Evolutionary conservation across 164 flowering plant species (phyloP).

Genomic region (Stephania japonica): DNA sequence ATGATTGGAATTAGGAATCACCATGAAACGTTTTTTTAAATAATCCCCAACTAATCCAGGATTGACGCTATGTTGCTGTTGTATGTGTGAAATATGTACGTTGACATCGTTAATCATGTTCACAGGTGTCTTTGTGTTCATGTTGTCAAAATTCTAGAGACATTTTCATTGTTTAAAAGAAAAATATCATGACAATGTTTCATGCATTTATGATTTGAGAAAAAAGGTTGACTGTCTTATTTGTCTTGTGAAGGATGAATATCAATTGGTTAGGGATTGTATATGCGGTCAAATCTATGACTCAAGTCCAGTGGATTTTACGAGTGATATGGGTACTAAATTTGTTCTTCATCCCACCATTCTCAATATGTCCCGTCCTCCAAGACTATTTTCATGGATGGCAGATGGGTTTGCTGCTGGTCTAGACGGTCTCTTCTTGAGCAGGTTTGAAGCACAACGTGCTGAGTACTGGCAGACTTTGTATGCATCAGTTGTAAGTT

Average conservation of each 20-base stretch:
- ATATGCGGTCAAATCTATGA: constrained; percentile 77
- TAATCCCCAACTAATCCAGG: no score
- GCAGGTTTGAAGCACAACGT: constrained; percentile 76
- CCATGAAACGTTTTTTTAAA: no score
- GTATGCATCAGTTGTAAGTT: constrained; percentile 75
- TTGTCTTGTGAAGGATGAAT: constrained; percentile 53
- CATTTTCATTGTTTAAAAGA: not conserved
- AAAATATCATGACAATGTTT: not conserved
- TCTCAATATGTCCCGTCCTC: constrained; percentile 61
- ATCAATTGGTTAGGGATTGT: constrained; percentile 57
- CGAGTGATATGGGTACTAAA: constrained; percentile 68
- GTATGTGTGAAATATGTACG: not conserved
- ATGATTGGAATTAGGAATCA: no score
- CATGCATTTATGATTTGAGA: constrained; percentile 5
- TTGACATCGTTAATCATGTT: not conserved
- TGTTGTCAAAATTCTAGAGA: not conserved
- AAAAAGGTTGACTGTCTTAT: not conserved
- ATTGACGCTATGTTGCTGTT: no score
- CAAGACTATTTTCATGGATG: constrained; percentile 59
- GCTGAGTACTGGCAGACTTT: constrained; percentile 98
- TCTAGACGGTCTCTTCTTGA: constrained; percentile 71
- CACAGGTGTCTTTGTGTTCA: not conserved
- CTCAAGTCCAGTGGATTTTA: constrained; percentile 87
- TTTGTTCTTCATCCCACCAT: constrained; percentile 72
- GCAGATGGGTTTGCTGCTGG: constrained; percentile 61